These are phyloP conservation scores for Globisporangium camurandrum DNA, from an alignment of 352 stramenopile species.

Conservation along the genomic window DNA sequence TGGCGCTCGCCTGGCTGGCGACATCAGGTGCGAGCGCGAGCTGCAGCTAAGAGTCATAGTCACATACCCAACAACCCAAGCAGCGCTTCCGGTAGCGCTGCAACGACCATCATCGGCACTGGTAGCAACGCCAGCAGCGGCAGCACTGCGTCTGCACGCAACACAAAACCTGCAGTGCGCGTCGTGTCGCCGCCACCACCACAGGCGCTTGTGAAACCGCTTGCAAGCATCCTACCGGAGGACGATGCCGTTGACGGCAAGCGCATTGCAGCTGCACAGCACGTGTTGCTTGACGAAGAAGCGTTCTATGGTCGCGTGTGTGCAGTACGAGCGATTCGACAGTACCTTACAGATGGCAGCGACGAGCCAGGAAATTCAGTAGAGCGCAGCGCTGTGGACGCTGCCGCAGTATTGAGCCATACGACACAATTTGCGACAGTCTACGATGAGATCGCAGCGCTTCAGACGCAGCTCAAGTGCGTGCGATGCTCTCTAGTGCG, in stretches of 20 bases:
- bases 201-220: slow-evolving; percentile 25
- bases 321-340: slow-evolving; percentile 10
- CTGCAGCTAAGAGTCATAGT: too few relatives aligned
- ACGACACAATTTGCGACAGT: slow-evolving; percentile 4
- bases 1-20: slow-evolving; percentile 20
- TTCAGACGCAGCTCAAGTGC: slow-evolving; percentile 18
- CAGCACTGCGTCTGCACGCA: background rate
- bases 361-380: background rate
- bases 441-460: slow-evolving; percentile 21
- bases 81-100: too few relatives aligned
- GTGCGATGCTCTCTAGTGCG: background rate
- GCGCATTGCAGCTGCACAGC: slow-evolving; percentile 22
- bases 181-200: slow-evolving; percentile 15
- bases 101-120: background rate
- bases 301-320: slow-evolving; percentile 25
- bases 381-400: too few relatives aligned
- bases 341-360: slow-evolving; percentile 3
- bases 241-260: slow-evolving; percentile 37
- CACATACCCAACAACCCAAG: too few relatives aligned
- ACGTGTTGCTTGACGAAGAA: slow-evolving; percentile 40
- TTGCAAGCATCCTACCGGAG: slow-evolving; percentile 36
- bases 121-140: background rate
- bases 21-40: slow-evolving; percentile 12
- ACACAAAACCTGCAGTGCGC: slow-evolving; percentile 1
- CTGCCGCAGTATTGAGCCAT: background rate